Evolutionary conservation across 495 filamentous ascomycete genomes (phyloP), one percentile per base, ranked within the genome.

Genomic region (Aspergillus campestris): DNA sequence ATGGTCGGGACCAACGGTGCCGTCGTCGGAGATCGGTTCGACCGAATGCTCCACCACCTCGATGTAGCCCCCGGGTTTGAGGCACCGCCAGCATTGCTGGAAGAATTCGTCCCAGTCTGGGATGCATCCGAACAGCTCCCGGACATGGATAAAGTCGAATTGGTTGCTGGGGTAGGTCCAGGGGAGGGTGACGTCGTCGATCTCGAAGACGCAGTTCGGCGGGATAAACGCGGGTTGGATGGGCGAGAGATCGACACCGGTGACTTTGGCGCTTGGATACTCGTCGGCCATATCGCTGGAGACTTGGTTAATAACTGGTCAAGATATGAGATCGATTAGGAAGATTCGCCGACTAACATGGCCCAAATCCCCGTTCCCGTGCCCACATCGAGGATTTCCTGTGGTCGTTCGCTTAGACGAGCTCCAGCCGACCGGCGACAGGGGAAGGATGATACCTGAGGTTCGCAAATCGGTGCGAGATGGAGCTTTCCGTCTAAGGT

Each of bases 71-170:
- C 84, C 83, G 0, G 83, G 84, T 41, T 76, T 75, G 9, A 81
- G 60, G 51, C 60, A 60, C 24, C 55, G 52, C 40, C 53, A 59
- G 27, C 53, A 60, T 49, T 69, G 54, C 40, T 48, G 48, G 42
- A 67, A 64, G 45, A 71, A 69, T 13, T 55, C 64, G 10, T 68
- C 55, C 80, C 81, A 86, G 59, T 85, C 75, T 8, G 57, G 72
- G 43, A 87, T 77, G 32, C 67, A 70, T 27, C 77, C 79, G 45
- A 72, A 71, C 33, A 86, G 55, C 13, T 67, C 67, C 18, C 82
- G 77, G 0, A 78, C 63, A 58, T 87, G 81, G 44, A 87, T 75
- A 47, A 80, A 82, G 64, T 86, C 83, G 55, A 85, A 85, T 39
- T 59, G 52, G 39, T 78, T 60, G 1, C 60, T 45, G 12, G 59